Conservation (phyloP, 768 basidiomycete genomes). For the Lactarius sanguifluus region DNA sequence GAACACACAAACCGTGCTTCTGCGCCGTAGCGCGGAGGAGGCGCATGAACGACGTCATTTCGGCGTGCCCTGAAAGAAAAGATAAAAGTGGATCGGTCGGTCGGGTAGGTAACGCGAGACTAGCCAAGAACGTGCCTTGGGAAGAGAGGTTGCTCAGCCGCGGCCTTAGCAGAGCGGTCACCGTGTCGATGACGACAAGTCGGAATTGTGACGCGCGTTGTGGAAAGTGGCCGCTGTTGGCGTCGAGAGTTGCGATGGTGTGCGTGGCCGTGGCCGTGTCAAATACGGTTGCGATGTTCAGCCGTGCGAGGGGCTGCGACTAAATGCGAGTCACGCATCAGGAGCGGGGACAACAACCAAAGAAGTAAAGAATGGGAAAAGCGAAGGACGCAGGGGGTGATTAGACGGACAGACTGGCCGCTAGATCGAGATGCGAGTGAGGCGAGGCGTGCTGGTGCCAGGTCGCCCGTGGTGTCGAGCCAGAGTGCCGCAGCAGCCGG, state of each 20-base stretch:
- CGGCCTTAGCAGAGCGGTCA: constrained; percentile 65
- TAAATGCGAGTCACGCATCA: constrained; percentile 3
- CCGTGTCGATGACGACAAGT: constrained; percentile 61
- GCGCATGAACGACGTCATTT: constrained; percentile 71
- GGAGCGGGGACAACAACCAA: neutral
- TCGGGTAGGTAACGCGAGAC: neutral
- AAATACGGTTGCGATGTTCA: constrained; percentile 21
- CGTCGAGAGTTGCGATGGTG: constrained; percentile 19
- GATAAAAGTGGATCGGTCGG: neutral
- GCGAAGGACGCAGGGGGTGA: neutral
- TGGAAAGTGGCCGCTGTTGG: neutral
- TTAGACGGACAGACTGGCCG: constrained; percentile 31
- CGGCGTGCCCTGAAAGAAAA: constrained; percentile 51
- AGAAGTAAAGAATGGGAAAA: no score
- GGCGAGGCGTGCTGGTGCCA: constrained; percentile 51
- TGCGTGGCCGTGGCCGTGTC: constrained; percentile 12
- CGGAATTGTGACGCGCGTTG: constrained; percentile 29
- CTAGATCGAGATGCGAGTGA: constrained; percentile 34
- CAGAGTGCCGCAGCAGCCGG: constrained; percentile 50
- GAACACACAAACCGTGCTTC: constrained; percentile 44
- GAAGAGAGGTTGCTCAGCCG: constrained; percentile 63
- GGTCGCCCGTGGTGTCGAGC: constrained; percentile 73
- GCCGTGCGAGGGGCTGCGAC: constrained; percentile 14
- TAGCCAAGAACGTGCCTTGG: constrained; percentile 42
- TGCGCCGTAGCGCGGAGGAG: constrained; percentile 54